Conservation (phyloP, 2,329 filamentous ascomycete genomes). For the Metarhizium rileyi region DNA sequence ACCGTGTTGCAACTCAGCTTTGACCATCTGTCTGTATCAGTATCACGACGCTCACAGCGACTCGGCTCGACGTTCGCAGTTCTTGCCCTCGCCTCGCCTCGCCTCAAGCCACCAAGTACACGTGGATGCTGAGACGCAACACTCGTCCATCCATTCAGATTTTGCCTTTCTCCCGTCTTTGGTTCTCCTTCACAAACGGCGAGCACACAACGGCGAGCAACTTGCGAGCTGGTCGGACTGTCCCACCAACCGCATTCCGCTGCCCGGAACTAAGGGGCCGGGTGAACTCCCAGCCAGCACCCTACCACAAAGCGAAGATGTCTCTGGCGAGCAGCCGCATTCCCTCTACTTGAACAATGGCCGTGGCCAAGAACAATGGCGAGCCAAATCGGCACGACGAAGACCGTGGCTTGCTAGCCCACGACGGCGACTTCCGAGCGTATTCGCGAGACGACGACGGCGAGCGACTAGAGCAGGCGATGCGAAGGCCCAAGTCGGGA, state of each 20-base stretch:
- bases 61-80: too few species aligned
- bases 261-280: not conserved
- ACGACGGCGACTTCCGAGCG: slow-evolving; percentile 10
- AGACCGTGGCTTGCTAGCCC: slow-evolving; percentile 21
- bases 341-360: slow-evolving; percentile 19
- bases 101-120: too few species aligned
- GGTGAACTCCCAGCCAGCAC: not conserved
- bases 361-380: slow-evolving; percentile 20
- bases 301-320: slow-evolving; percentile 7
- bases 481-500: slow-evolving; percentile 67
- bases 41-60: too few species aligned
- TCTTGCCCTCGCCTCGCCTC: too few species aligned
- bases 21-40: too few species aligned
- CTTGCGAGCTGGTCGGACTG: too few species aligned
- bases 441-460: slow-evolving; percentile 26
- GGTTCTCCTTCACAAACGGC: too few species aligned
- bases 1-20: too few species aligned
- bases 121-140: too few species aligned
- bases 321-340: slow-evolving; percentile 5
- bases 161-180: too few species aligned
- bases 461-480: slow-evolving; percentile 43
- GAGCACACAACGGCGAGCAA: too few species aligned
- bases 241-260: not conserved
- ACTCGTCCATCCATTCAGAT: too few species aligned
- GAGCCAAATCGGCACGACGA: slow-evolving; percentile 21